phyloP scores from a whole-genome alignment of 2,329 filamentous ascomycete genomes.

The Peltaster fructicola region DNA sequence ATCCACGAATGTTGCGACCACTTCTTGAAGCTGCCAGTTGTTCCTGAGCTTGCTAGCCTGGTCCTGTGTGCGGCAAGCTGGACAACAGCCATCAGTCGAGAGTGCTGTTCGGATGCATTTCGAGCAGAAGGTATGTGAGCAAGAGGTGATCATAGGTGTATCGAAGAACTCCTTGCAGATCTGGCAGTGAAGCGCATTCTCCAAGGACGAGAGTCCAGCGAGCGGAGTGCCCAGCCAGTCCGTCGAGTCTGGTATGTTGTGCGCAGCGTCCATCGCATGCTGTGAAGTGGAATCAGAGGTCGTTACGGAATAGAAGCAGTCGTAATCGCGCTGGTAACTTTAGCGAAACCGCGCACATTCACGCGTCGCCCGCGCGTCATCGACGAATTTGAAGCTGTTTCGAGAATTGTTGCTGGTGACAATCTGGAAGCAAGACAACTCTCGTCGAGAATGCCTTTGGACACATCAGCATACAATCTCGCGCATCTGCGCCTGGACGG shows the following conservation, averaged over 20 bases:
- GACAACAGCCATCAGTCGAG: conserved; percentile 69
- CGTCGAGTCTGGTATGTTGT: conserved; percentile 53
- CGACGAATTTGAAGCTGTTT: too few relatives aligned
- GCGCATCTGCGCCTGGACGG: conserved; percentile 50
- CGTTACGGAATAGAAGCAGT: too few relatives aligned
- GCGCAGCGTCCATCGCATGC: conserved; percentile 8
- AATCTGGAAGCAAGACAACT: conserved; percentile 1
- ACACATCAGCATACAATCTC: conserved; percentile 79
- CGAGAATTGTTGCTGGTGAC: background rate
- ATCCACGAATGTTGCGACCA: conserved; percentile 59
- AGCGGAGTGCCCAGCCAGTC: conserved; percentile 66
- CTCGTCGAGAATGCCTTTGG: conserved; percentile 60
- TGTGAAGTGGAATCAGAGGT: conserved; percentile 1
- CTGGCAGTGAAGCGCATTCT: conserved; percentile 78
- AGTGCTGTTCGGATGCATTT: conserved; percentile 81
- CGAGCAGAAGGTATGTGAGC: conserved; percentile 92
- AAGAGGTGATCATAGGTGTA: conserved; percentile 88
- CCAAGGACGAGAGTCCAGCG: conserved; percentile 48
- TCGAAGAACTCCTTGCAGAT: conserved; percentile 96
- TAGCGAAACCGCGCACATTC: too few relatives aligned
- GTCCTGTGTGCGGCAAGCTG: conserved; percentile 59
- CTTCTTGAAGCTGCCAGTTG: conserved; percentile 72
- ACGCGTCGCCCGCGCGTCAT: too few relatives aligned
- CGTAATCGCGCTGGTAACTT: too few relatives aligned
- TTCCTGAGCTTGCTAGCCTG: conserved; percentile 71